Conservation (phyloP, 495 filamentous ascomycete species). For the Aspergillus ostianus region DNA sequence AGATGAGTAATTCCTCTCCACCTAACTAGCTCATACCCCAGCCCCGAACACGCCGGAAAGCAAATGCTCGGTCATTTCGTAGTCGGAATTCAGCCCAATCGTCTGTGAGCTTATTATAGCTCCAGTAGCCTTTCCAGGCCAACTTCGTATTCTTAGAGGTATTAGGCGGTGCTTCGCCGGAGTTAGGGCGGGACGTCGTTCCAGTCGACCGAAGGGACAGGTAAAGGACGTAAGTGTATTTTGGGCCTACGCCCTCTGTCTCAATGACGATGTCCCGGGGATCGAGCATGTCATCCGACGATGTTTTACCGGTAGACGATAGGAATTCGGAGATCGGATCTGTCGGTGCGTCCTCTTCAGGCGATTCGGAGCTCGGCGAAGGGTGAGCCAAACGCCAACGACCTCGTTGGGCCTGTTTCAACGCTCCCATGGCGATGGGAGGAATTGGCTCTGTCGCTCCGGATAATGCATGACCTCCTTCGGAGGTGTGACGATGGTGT, state of each 20-base stretch:
- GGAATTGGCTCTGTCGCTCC: constrained; percentile 36
- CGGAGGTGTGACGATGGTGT: constrained; percentile 32
- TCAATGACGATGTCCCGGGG: constrained; percentile 67
- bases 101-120: constrained; percentile 83
- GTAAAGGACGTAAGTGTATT: constrained; percentile 81
- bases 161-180: constrained; percentile 26
- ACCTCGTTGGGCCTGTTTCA: constrained; percentile 61
- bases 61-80: constrained; percentile 80
- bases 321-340: constrained; percentile 15
- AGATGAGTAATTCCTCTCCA: constrained; percentile 6
- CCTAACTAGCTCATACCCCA: constrained; percentile 38
- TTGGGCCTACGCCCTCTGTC: constrained; percentile 73
- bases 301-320: constrained; percentile 12
- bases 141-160: constrained; percentile 74
- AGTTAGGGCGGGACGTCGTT: constrained; percentile 42
- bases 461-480: constrained; percentile 38
- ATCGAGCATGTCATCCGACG: constrained; percentile 21
- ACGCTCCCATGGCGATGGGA: constrained; percentile 38
- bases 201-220: constrained; percentile 61
- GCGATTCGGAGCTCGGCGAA: constrained; percentile 18
- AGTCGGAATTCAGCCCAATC: constrained; percentile 86
- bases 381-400: constrained; percentile 58
- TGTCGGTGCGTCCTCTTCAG: constrained; percentile 8
- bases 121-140: constrained; percentile 87
- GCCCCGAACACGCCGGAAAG: constrained; percentile 75